These are phyloP conservation scores for Coemansia sp. DNA, from an alignment of 371 early-diverging fungal genomes.

Conservation along the genomic window DNA sequence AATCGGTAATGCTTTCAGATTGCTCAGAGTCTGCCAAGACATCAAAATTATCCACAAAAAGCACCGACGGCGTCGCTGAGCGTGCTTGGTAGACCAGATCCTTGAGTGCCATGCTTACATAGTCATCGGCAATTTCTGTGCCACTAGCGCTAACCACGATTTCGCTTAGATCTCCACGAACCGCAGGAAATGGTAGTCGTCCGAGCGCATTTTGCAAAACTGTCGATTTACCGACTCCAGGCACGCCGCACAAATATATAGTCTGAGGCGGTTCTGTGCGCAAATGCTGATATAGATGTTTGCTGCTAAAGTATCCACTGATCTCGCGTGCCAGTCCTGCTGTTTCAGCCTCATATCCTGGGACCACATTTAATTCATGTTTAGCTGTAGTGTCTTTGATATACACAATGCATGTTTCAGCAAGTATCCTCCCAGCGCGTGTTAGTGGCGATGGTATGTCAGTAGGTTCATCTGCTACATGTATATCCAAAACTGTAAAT, in stretches of 20 bases:
- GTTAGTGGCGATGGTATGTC: neutral
- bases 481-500: conserved; percentile 1
- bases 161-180: conserved; percentile 22
- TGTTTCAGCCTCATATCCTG: conserved; percentile 28
- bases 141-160: conserved; percentile 33
- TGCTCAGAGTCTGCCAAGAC: conserved; percentile 24
- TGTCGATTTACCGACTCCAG: conserved; percentile 35
- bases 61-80: conserved; percentile 25
- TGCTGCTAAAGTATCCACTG: conserved; percentile 22
- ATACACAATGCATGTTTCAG: neutral
- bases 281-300: conserved; percentile 13
- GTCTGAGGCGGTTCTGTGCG: conserved; percentile 18
- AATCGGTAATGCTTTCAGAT: conserved; percentile 9
- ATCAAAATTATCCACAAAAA: conserved; percentile 24
- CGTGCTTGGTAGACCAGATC: conserved; percentile 19
- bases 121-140: conserved; percentile 28
- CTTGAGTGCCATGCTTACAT: conserved; percentile 21
- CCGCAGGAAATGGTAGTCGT: conserved; percentile 11
- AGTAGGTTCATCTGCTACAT: neutral
- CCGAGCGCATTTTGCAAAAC: conserved; percentile 17
- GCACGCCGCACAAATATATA: conserved; percentile 16
- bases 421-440: neutral
- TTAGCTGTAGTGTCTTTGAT: neutral
- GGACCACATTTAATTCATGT: neutral
- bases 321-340: conserved; percentile 14